A percentile compares a stretch with the other conserved stretches of the same genome.
Evolutionary conservation across 83 land plant species (phyloP).

Genomic region (Thuja plicata): DNA sequence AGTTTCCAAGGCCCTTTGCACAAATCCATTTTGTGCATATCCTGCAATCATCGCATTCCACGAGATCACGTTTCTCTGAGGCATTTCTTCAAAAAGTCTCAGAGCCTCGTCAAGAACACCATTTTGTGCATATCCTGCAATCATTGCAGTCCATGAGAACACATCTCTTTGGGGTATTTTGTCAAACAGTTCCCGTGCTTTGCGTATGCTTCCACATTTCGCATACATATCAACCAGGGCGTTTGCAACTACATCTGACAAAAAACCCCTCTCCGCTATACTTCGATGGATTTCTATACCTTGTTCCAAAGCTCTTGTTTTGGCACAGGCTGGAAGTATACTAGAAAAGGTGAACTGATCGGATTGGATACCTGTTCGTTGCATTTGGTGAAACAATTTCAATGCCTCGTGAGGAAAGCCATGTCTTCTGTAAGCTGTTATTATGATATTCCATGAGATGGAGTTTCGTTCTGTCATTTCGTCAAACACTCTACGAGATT

Average conservation of each 20-base stretch:
- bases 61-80: neutral
- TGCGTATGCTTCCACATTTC: no score
- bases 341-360: constrained; percentile 41
- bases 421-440: constrained; percentile 23
- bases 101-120: neutral
- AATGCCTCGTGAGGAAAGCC: constrained; percentile 21
- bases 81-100: neutral
- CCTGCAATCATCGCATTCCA: constrained; percentile 36
- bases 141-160: no score
- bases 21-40: constrained; percentile 19
- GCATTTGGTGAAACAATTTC: no score
- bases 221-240: no score
- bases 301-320: neutral
- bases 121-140: neutral
- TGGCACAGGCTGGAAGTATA: constrained; percentile 21
- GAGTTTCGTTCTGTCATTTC: constrained; percentile 28
- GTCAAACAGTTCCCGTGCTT: no score
- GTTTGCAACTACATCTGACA: no score
- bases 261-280: no score
- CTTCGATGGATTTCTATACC: no score
- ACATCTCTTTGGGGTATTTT: no score
- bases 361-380: no score
- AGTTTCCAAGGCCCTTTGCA: constrained; percentile 20
- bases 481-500: constrained; percentile 24
- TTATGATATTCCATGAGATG: constrained; percentile 43